Evolutionary conservation across 371 early-diverging fungal species (phyloP), one percentile per base, ranked within the genome.

Genomic region (Cokeromyces recurvatus): DNA sequence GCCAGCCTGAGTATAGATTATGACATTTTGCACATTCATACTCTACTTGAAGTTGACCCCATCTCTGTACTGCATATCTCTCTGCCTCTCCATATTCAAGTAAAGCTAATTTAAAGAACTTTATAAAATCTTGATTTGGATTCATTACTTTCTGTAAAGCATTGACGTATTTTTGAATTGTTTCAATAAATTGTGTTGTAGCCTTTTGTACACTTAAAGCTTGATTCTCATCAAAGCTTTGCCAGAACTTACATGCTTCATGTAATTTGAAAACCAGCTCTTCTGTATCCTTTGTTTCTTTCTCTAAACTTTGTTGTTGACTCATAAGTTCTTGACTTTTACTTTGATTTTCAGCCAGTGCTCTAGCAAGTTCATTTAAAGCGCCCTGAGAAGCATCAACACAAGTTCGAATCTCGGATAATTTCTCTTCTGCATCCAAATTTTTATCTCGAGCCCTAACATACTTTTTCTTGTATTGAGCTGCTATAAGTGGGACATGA

Each of bases 11-110:
- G 3, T 48, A 44, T 2, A 34, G 8, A 0, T 34, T 24, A 4
- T 54, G 22, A 32, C 74, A 73, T 15, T 49, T 39, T 4, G 66
- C 53, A 46, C 73, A 72, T 12, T 59, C 59, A 39, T 53, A 72
- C 4, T 61, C 56, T 0, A 66, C 52, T 19, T 57, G 50, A 3
- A 56, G 32, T 15, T 32, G 16, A 14, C 49, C 53, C 65, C 63
- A 70, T 23, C 46, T 45, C 24, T 53, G 36, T 19, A 57, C 46
- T 5, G 68, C 74, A 36, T 64, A 53, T 4, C 14, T 16, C 7
- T 65, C 48, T 23, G 59, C 63, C 34, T 67, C 59, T 14, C 48
- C 60, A 32, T 69, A 74, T 15, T 61, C 62, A 22, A 48, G 44
- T 22, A 61, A 57, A 6, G 57, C 62, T 53, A 62, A 35, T 25